A percentile compares a stretch with the other conserved stretches of the same genome.
Conservation (phyloP, 805 yeast species). For the Nakazawaea wyomingensis region DNA sequence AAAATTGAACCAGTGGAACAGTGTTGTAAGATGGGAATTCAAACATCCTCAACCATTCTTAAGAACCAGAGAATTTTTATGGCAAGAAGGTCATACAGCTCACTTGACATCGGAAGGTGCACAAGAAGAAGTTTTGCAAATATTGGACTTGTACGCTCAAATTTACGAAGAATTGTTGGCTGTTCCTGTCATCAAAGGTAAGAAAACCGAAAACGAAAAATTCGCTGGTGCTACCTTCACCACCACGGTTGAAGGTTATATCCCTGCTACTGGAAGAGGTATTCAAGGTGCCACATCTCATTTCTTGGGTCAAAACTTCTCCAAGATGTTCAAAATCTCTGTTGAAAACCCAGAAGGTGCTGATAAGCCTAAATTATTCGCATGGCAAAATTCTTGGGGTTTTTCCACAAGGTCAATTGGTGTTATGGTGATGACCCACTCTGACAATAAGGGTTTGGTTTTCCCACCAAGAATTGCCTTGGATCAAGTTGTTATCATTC, state of each 20-base stretch:
- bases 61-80: constrained; percentile 97
- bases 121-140: constrained; percentile 73
- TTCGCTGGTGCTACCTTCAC: constrained; percentile 98
- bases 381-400: constrained; percentile 99
- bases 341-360: constrained; percentile 94
- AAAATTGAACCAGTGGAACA: constrained; percentile 97
- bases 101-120: constrained; percentile 84
- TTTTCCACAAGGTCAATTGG: constrained; percentile 97
- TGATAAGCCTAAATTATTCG: constrained; percentile 79
- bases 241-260: constrained; percentile 93
- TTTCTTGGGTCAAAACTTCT: constrained; percentile 95
- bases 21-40: constrained; percentile 99
- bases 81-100: constrained; percentile 99
- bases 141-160: constrained; percentile 79
- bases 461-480: constrained; percentile 97
- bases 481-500: constrained; percentile 85
- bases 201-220: constrained; percentile 94
- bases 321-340: constrained; percentile 93
- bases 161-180: constrained; percentile 91
- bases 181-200: constrained; percentile 94
- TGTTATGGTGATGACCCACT: constrained; percentile 98
- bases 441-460: constrained; percentile 97
- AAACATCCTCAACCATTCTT: constrained; percentile 99
- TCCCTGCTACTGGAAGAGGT: constrained; percentile 99
- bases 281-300: constrained; percentile 99